Evolutionary conservation across 1,284 basidiomycete species (phyloP).

Genomic region (Pisolithus thermaeus): DNA sequence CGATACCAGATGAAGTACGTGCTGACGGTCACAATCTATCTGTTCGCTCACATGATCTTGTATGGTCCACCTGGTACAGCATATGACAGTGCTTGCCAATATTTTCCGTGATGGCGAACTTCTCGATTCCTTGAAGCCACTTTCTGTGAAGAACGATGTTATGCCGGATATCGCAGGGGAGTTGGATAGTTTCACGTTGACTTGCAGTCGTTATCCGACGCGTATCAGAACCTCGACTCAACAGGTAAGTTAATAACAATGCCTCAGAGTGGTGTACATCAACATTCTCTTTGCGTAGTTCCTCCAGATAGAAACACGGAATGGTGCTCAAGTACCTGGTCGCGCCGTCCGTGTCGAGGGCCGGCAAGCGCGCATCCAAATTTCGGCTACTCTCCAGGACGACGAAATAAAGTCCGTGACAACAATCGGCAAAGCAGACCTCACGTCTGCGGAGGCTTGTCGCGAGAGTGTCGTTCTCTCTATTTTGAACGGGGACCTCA

Average conservation of each 20-base stretch:
- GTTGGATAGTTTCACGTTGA: no score
- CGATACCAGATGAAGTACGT: slow-evolving; percentile 13
- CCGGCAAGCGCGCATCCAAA: slow-evolving; percentile 20
- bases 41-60: background rate
- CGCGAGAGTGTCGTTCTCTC: slow-evolving; percentile 32
- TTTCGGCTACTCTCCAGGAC: slow-evolving; percentile 16
- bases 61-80: background rate
- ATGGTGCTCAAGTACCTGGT: slow-evolving; percentile 12
- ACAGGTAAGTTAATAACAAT: no score
- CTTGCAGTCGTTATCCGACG: no score
- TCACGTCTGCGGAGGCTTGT: slow-evolving; percentile 36
- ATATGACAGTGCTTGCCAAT: no score
- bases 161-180: no score
- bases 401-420: slow-evolving; percentile 25
- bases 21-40: background rate
- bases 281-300: slow-evolving; percentile 7
- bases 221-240: no score
- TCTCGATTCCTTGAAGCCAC: no score
- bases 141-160: no score
- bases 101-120: no score
- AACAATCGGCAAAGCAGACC: slow-evolving; percentile 40
- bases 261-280: no score
- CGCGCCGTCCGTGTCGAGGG: slow-evolving; percentile 12
- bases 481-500: slow-evolving; percentile 30
- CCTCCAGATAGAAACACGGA: slow-evolving; percentile 14